phyloP scores from a whole-genome alignment of 2,329 filamentous ascomycete species.

The Colletotrichum incanum region DNA sequence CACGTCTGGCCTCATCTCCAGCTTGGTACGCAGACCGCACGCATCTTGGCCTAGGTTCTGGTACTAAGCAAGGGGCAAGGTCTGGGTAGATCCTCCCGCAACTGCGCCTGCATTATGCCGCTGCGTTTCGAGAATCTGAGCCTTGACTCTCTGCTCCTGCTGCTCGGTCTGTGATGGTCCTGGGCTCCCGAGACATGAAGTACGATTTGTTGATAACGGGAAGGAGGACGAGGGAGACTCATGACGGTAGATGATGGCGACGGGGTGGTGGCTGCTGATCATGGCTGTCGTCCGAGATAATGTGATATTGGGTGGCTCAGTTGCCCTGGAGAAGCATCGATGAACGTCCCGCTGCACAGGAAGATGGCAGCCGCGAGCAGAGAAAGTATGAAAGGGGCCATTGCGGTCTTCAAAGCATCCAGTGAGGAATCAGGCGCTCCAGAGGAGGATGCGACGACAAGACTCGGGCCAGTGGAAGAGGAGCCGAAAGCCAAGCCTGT shows the following conservation, averaged over 20 bases:
- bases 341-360: background rate
- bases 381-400: background rate
- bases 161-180: constrained; percentile 15
- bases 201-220: constrained; percentile 11
- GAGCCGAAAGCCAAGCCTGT: constrained; percentile 21
- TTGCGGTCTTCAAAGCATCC: background rate
- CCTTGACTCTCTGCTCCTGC: constrained; percentile 21
- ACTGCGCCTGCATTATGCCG: constrained; percentile 22
- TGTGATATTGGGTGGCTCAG: constrained; percentile 9
- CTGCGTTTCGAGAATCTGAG: constrained; percentile 30
- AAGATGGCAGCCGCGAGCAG: background rate
- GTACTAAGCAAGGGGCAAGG: constrained; percentile 17
- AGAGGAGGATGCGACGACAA: constrained; percentile 13
- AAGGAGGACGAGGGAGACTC: background rate
- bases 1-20: constrained; percentile 18
- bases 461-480: constrained; percentile 6
- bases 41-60: constrained; percentile 9
- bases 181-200: constrained; percentile 27
- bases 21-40: constrained; percentile 1
- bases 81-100: constrained; percentile 8
- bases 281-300: constrained; percentile 23
- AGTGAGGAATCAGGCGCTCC: background rate
- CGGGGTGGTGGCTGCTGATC: constrained; percentile 6
- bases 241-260: background rate
- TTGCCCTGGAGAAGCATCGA: background rate